Conservation (phyloP, 345 rosid genomes). For the Sisymbrium irio region DNA sequence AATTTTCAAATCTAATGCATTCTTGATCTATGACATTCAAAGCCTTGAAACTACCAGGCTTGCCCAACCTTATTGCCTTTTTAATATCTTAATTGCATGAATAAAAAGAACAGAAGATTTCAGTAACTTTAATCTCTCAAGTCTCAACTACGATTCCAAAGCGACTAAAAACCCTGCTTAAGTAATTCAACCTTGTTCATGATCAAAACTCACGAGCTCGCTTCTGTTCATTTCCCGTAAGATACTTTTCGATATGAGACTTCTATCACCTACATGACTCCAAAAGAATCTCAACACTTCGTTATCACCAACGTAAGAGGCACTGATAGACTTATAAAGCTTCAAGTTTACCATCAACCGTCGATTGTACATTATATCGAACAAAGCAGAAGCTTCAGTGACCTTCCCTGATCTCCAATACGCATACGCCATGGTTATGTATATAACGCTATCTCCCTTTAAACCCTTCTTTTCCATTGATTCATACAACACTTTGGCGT, state of each 20-base stretch:
- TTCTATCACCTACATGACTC: constrained; percentile 62
- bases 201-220: constrained; percentile 14
- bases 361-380: constrained; percentile 72
- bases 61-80: no score
- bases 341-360: constrained; percentile 72
- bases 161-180: neutral
- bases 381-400: constrained; percentile 45
- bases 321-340: constrained; percentile 55
- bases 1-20: no score
- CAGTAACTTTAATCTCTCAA: no score
- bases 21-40: no score
- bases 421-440: constrained; percentile 63
- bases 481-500: constrained; percentile 48
- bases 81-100: no score
- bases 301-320: constrained; percentile 56
- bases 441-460: constrained; percentile 67
- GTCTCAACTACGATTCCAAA: neutral
- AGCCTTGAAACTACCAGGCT: no score
- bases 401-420: constrained; percentile 77
- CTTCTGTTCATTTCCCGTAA: constrained; percentile 47
- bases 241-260: constrained; percentile 60
- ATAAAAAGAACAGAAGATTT: no score
- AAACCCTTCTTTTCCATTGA: constrained; percentile 70
- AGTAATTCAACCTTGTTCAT: neutral
- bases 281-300: constrained; percentile 61